Base-by-base conservation (phyloP, 2,329 filamentous ascomycete genomes). In the Sphaerulina musiva region DNA sequence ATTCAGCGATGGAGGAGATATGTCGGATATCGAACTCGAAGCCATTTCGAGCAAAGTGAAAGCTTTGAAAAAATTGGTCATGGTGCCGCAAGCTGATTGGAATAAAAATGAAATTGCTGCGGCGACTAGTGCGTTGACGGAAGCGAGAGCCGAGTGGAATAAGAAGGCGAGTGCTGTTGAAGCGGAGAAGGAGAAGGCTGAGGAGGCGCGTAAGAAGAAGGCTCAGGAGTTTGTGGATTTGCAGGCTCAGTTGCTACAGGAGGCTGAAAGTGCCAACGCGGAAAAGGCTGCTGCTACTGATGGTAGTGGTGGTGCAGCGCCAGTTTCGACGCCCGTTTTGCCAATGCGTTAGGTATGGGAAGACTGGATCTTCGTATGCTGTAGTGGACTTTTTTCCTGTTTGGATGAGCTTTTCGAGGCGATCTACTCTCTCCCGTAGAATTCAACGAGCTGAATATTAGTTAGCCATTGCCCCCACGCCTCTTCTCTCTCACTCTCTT, bases 21-120 rank as follows among this genome's bases (percentile, higher is more conserved):
- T 12, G n/a, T 38, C 40, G 7, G 53, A 46, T 20, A 53, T 58
- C 3, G 64, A 68, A 29, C 32, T 66, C 29, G 52, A 56, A n/a
- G 48, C 40, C 1, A 55, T 70, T 2, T 59, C 61, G n/a, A 61
- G 61, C 12, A 58, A 59, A 10, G 59, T 66, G 12, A 57, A 62
- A 10, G 45, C 47, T 6, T 51, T 70, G 29, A 69, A 70, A 48
- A 50, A 55, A 32, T 49, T 70, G 36, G 60, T 70, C 46, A 64
- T 70, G 62, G 55, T 62, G 29, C 65, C 67, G 34, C 57, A 68
- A 26, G 63, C 64, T 23, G 40, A 55, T 11, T 71, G 69, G 68
- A 60, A 66, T 39, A 62, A 61, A 11, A 49, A 59, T 7, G 64
- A 65, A 23, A 69, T 65, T 51, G 59, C 56, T n/a, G 55, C 20